These are phyloP conservation scores for Cryptococcus hybrid DNA, from an alignment of 1,284 basidiomycete genomes.

Conservation along the genomic window DNA sequence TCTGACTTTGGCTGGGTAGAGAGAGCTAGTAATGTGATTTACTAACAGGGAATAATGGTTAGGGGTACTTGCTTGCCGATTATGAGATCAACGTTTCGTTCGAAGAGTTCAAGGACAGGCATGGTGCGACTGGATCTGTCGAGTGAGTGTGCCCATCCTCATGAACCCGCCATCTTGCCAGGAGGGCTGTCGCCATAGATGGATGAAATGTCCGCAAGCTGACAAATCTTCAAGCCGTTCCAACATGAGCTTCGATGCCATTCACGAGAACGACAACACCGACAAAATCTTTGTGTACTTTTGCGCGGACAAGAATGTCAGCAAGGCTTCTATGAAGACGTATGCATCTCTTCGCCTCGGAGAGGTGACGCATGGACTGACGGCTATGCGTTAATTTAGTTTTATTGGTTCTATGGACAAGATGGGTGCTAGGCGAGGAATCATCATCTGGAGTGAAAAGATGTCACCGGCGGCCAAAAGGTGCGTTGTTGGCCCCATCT, in stretches of 20 bases:
- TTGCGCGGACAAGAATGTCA: slow-evolving; percentile 86
- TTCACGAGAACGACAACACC: slow-evolving; percentile 62
- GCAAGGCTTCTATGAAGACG: slow-evolving; percentile 95
- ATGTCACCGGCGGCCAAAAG: slow-evolving; percentile 98
- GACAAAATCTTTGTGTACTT: slow-evolving; percentile 95
- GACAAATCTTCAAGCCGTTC: slow-evolving; percentile 61
- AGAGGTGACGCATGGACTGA: background rate
- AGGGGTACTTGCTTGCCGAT: slow-evolving; percentile 50
- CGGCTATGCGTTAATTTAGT: slow-evolving; percentile 52
- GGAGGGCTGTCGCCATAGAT: background rate
- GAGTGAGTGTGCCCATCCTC: slow-evolving; percentile 30
- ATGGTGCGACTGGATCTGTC: slow-evolving; percentile 39
- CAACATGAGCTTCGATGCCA: slow-evolving; percentile 84
- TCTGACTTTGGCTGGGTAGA: background rate
- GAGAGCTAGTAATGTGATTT: background rate
- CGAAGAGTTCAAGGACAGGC: slow-evolving; percentile 46
- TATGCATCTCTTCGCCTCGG: slow-evolving; percentile 50
- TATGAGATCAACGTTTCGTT: slow-evolving; percentile 51
- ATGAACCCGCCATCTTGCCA: background rate
- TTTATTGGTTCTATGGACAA: slow-evolving; percentile 84
- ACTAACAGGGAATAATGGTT: background rate
- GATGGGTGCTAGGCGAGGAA: slow-evolving; percentile 82
- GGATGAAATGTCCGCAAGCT: background rate
- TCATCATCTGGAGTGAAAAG: slow-evolving; percentile 93
- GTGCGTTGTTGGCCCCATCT: slow-evolving; percentile 51